phyloP scores from a whole-genome alignment of 2,329 filamentous ascomycete genomes.

The Trichoderma guizhouense region DNA sequence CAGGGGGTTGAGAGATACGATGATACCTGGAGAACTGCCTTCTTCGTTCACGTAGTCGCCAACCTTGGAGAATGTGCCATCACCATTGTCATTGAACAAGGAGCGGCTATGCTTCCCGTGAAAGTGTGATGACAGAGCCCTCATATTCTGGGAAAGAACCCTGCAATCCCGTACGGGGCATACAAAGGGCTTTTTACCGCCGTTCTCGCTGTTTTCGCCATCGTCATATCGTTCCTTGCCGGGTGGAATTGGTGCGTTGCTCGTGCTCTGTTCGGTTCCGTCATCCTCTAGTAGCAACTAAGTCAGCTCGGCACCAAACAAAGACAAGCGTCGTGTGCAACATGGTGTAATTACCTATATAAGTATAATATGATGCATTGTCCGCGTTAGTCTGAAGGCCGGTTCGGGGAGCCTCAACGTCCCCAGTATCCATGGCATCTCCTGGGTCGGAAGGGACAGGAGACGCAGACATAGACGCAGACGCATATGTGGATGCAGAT shows the following conservation, averaged over 20 bases:
- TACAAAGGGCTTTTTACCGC: conserved; percentile 28
- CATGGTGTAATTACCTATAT: neutral
- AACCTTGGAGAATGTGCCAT: conserved; percentile 37
- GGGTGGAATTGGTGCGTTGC: neutral
- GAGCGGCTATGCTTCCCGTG: conserved; percentile 9
- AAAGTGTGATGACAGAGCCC: conserved; percentile 21
- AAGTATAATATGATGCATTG: conserved; percentile 3
- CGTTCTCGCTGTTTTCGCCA: neutral
- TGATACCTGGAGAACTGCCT: conserved; percentile 27
- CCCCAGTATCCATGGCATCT: neutral
- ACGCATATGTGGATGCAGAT: neutral
- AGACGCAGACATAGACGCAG: neutral
- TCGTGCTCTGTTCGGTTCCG: neutral
- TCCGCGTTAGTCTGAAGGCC: neutral
- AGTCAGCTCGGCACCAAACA: neutral
- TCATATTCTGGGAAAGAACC: conserved; percentile 25
- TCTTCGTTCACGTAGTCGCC: conserved; percentile 25
- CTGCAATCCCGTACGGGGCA: conserved; percentile 40
- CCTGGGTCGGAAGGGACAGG: neutral
- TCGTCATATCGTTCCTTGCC: conserved; percentile 2
- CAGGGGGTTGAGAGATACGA: conserved; percentile 29
- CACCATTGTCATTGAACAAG: conserved; percentile 39
- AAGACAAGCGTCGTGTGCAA: neutral
- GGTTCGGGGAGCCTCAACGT: neutral
- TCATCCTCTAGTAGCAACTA: neutral